Evolutionary conservation across 2,329 filamentous ascomycete genomes (phyloP), one percentile per base, ranked within the genome.

Genomic region (Trichoderma asperellum): DNA sequence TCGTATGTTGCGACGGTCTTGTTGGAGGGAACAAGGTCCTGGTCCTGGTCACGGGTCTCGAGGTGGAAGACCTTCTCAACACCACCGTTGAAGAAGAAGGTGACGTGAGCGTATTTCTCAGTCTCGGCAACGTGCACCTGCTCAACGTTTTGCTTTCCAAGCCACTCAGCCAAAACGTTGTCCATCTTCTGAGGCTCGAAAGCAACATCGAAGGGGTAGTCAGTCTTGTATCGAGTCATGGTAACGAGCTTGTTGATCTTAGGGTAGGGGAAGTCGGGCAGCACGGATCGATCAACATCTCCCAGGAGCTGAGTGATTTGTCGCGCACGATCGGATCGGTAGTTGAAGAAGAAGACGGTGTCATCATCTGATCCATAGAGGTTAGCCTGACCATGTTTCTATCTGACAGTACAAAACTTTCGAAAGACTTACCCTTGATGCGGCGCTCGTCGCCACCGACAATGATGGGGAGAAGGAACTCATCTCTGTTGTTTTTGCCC

Each of bases 331-430:
- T 99, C 96, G 69, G 96, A 98, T 77, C 96, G 93, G 87, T 99
- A 99, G 89, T 99, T 99, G 92, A 99, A 99, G 89, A 98, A 98
- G 88, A 98, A 98, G 76, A 98, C 88, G 66, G 93, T 95, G 79
- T 99, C 96, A 74, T 92, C 87, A 78, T 98, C 94, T 94, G 11
- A 21, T 35, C 11, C 29, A 70, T 73, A 35, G 74, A 52, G 32
- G 73, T 49, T 55, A 43, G 34, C 29, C 11, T 29, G 14, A 3
- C 11, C 58, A 24, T 52, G 32, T 55, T 11, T 8, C 7, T 18
- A 0, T 12, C 2, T 8, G 12, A 5, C 10, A 2, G n/a, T 18
- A n/a, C 1, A 11, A 16, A 27, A 12, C 2, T 24, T 27, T 27
- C 4, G 27, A 53, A 18, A 5, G 24, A 73, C 83, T 74, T 82